These are phyloP conservation scores for Pythium sukuiense DNA, from an alignment of 352 stramenopile genomes.

Conservation along the genomic window DNA sequence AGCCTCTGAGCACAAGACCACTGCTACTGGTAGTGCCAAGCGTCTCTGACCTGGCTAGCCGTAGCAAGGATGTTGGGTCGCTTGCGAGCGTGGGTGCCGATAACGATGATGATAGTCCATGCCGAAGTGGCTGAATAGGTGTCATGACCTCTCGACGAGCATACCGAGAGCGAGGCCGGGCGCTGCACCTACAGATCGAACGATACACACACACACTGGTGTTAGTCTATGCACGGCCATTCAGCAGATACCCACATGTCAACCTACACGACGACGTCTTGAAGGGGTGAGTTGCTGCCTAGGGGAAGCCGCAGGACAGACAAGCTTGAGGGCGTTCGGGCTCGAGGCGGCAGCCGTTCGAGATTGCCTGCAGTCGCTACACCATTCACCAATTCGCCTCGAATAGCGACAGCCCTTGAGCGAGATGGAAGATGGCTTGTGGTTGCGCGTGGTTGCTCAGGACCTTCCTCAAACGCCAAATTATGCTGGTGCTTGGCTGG, in stretches of 20 bases:
- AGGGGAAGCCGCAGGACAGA: background rate
- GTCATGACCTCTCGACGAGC: constrained; percentile 43
- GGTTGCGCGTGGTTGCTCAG: background rate
- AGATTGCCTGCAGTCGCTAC: background rate
- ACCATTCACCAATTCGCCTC: constrained; percentile 10
- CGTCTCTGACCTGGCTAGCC: background rate
- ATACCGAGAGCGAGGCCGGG: constrained; percentile 53
- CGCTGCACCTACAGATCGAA: constrained; percentile 32
- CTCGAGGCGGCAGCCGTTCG: background rate
- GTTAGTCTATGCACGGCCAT: background rate
- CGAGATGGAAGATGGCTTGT: background rate
- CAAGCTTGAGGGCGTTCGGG: background rate
- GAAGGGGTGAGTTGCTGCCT: background rate
- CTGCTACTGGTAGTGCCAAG: background rate
- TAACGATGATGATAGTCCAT: constrained; percentile 38
- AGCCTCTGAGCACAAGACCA: background rate
- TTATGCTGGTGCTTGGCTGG: background rate
- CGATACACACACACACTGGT: background rate
- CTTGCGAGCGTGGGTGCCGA: constrained; percentile 13
- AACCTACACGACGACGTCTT: constrained; percentile 25
- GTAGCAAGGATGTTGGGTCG: background rate
- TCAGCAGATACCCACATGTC: background rate
- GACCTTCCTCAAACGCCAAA: background rate
- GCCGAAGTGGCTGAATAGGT: constrained; percentile 31
- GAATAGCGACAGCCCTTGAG: constrained; percentile 6